Evolutionary conservation across 2,329 filamentous ascomycete species (phyloP).

Genomic region (Emergomyces orientalis): DNA sequence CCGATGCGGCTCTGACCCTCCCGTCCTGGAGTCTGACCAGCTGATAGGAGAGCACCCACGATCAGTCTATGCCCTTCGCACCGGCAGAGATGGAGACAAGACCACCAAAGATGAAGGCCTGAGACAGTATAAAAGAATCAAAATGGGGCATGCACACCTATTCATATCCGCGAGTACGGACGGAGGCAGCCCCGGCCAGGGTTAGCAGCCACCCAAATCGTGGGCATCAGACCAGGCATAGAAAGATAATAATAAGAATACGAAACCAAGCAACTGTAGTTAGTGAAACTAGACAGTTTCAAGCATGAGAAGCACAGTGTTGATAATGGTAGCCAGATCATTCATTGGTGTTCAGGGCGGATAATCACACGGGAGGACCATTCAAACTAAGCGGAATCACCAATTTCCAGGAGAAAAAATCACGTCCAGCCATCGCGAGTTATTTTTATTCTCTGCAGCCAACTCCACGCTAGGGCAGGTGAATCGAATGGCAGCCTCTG

Average conservation of each 20-base stretch:
- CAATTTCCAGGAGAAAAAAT: not conserved
- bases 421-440: not conserved
- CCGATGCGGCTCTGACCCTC: constrained; percentile 8
- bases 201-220: constrained; percentile 3
- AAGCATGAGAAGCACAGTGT: not conserved
- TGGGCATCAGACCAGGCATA: constrained; percentile 1
- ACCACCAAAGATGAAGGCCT: constrained; percentile 1
- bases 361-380: constrained; percentile 1
- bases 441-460: constrained; percentile 8
- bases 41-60: constrained; percentile 5
- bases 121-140: constrained; percentile 2
- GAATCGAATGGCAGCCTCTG: not conserved
- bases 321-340: not conserved
- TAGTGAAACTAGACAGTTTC: not conserved
- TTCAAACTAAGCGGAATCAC: not conserved
- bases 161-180: constrained; percentile 11
- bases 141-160: constrained; percentile 11
- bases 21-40: constrained; percentile 10
- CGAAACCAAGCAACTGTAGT: not conserved
- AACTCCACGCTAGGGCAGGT: not conserved
- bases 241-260: not conserved
- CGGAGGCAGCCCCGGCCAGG: constrained; percentile 1
- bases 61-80: constrained; percentile 2
- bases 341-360: constrained; percentile 3
- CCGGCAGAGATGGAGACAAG: not conserved